Evolutionary conservation across 805 yeast species (phyloP).

Genomic region (Zygosaccharomyces kombuchaensis): DNA sequence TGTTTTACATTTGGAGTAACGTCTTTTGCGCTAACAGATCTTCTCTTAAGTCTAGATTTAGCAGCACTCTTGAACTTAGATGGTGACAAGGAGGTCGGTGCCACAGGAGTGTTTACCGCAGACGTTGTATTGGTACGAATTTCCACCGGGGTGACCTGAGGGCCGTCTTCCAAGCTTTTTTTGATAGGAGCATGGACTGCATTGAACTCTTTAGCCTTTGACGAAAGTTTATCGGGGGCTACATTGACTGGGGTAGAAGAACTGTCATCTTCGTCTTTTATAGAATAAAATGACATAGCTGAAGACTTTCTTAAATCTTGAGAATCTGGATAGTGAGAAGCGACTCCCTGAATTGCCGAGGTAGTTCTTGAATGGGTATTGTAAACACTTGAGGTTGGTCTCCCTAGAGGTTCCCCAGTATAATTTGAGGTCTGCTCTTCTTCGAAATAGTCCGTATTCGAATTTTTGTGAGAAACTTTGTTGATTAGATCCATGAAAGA

Average conservation of each 20-base stretch:
- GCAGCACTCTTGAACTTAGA: conserved; percentile 12
- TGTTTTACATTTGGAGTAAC: conserved; percentile 20
- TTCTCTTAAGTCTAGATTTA: conserved; percentile 37
- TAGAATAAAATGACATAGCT: conserved; percentile 46
- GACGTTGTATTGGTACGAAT: conserved; percentile 6
- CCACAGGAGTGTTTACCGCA: conserved; percentile 7
- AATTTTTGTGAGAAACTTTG: conserved; percentile 22
- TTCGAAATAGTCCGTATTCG: not conserved
- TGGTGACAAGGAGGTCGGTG: conserved; percentile 9
- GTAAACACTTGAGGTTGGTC: conserved; percentile 44
- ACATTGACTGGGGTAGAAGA: conserved; percentile 15
- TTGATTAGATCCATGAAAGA: conserved; percentile 36
- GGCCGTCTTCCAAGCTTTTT: conserved; percentile 22
- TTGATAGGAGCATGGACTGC: conserved; percentile 26
- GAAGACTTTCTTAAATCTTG: conserved; percentile 56
- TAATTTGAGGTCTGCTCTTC: conserved; percentile 8
- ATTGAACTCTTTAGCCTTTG: conserved; percentile 13
- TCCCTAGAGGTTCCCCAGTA: conserved; percentile 18
- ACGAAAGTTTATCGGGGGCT: not conserved
- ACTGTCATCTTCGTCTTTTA: conserved; percentile 21
- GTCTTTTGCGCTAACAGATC: conserved; percentile 48
- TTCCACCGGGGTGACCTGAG: conserved; percentile 17
- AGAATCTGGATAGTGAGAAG: conserved; percentile 23
- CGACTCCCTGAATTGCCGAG: conserved; percentile 17
- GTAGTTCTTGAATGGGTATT: conserved; percentile 25